These are phyloP conservation scores for Chrysosporium keratinophilum DNA, from an alignment of 2,329 filamentous ascomycete genomes.

Conservation along the genomic window DNA sequence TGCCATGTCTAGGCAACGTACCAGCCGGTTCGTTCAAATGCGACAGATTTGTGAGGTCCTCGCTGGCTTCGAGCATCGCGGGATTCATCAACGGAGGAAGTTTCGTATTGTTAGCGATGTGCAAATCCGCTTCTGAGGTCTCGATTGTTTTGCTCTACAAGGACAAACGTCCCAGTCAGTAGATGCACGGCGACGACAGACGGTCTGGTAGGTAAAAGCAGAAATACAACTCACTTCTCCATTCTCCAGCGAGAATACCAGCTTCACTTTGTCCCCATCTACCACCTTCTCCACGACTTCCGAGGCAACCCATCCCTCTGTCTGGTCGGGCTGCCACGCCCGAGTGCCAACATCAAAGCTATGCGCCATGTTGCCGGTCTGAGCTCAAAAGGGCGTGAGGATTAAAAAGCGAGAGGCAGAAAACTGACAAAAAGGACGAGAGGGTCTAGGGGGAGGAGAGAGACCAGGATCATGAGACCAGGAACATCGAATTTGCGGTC, in stretches of 20 bases:
- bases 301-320: constrained; percentile 94
- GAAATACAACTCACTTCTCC: constrained; percentile 58
- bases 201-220: constrained; percentile 5
- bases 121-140: constrained; percentile 64
- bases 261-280: constrained; percentile 73
- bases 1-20: constrained; percentile 37
- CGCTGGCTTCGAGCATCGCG: constrained; percentile 93
- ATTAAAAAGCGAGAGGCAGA: not conserved
- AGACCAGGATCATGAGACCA: not conserved
- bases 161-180: not conserved
- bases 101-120: constrained; percentile 63
- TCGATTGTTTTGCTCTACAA: constrained; percentile 65
- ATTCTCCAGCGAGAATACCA: constrained; percentile 83
- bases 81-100: constrained; percentile 96
- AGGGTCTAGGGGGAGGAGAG: not conserved
- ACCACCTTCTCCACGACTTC: constrained; percentile 79
- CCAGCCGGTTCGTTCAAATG: constrained; percentile 97
- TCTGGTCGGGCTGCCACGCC: constrained; percentile 94
- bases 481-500: constrained; percentile 3
- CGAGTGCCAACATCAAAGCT: constrained; percentile 92
- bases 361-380: constrained; percentile 59
- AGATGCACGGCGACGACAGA: constrained; percentile 7
- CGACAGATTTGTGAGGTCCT: constrained; percentile 93
- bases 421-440: not conserved
- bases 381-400: not conserved